These are phyloP conservation scores for Boletus fagicola DNA, from an alignment of 768 basidiomycete species.

Conservation along the genomic window DNA sequence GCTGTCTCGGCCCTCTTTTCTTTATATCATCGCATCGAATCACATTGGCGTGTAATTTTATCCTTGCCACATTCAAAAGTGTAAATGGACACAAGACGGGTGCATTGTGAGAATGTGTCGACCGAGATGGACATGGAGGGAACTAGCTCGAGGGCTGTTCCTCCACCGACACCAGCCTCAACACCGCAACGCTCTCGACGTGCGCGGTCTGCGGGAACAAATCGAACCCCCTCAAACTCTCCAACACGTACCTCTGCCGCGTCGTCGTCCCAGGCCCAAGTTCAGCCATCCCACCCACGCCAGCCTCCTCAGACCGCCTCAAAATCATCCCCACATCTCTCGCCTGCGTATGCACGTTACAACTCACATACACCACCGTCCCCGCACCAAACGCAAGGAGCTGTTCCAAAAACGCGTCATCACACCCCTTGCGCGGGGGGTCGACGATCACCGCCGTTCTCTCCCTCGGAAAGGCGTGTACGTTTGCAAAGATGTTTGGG, in stretches of 20 bases:
- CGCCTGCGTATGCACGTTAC: constrained; percentile 93
- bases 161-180: constrained; percentile 42
- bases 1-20: neutral
- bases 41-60: neutral
- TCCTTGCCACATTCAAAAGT: neutral
- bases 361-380: constrained; percentile 87
- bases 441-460: constrained; percentile 77
- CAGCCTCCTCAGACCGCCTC: constrained; percentile 39
- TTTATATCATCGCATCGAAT: neutral
- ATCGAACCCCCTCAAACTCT: constrained; percentile 87
- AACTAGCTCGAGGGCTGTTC: neutral
- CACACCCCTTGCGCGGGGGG: constrained; percentile 94
- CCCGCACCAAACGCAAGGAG: constrained; percentile 64
- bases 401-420: constrained; percentile 74
- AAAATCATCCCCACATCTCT: constrained; percentile 80
- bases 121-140: neutral
- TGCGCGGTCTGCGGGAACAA: constrained; percentile 96
- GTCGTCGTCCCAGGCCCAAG: constrained; percentile 26
- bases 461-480: constrained; percentile 60
- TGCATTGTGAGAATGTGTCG: too few relatives aligned
- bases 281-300: constrained; percentile 33
- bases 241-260: constrained; percentile 63
- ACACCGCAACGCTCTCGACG: constrained; percentile 78
- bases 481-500: constrained; percentile 74
- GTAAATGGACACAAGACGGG: neutral